Base-by-base conservation (phyloP, 805 yeast genomes). In the Debaryomyces prosopidis region DNA sequence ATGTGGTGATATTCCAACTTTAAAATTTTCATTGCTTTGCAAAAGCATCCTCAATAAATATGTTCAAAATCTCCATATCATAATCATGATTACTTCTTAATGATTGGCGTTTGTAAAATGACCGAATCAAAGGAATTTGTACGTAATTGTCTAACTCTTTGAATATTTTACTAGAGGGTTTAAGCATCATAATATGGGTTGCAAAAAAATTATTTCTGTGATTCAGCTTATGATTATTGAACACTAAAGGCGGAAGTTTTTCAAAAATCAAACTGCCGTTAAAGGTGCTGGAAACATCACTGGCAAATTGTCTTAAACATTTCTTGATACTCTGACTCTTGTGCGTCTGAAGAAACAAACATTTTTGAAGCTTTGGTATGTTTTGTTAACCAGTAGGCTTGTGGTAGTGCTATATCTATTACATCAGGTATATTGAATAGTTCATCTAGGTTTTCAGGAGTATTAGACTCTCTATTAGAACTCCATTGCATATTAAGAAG, bases 111-210 rank as follows among this genome's bases (percentile, higher is more conserved):
- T 49, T 46, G 16, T 46, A 46, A 11, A 65, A n/a, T 5, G 51
- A 40, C 71, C 71, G 66, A 44, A 48, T 50, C 59, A 58, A 57
- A 16, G 71, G 70, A 46, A 58, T 63, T 36, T 57, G 38, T 0
- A 64, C 52, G 31, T 62, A 59, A 11, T 58, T 43, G 41, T 45
- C 50, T 49, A 57, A 48, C 17, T 54, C 47, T 5, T 57, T 42
- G 47, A 61, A 73, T 4, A 54, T 35, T 26, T 54, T 50, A 6
- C 45, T 40, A 4, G 67, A 67, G 3, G 89, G 89, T 34, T 67
- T 71, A n/a, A 82, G 64, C 5, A 84, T 84, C 84, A 84, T 82
- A 5, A 84, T 58, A 49, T 79, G 80, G 36, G 75, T 71, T 0
- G 70, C 73, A 50, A 74, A 67, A 46, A 63, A 67, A 39, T 54